A percentile compares a stretch with the other conserved stretches of the same genome.
Evolutionary conservation across 148 eudicot genomes (phyloP).

Genomic region (Beta vulgaris): DNA sequence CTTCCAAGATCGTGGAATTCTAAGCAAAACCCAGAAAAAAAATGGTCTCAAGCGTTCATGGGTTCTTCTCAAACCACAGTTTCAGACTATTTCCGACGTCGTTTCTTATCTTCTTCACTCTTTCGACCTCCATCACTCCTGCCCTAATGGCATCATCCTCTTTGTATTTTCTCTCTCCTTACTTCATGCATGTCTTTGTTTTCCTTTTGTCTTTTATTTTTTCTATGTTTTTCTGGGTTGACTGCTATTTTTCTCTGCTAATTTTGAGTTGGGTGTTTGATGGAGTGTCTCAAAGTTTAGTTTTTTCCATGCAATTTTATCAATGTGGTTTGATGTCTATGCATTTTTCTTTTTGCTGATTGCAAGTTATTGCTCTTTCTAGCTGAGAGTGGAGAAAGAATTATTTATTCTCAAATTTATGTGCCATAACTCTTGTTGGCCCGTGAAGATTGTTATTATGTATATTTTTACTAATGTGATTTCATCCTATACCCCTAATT

Average conservation of each 20-base stretch:
- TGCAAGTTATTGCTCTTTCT: not conserved
- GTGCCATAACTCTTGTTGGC: not conserved
- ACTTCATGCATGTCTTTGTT: constrained; percentile 25
- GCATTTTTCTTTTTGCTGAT: not conserved
- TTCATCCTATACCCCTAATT: not conserved
- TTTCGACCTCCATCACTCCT: constrained; percentile 58
- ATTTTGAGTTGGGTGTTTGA: constrained; percentile 2
- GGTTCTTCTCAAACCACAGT: constrained; percentile 59
- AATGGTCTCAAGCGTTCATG: constrained; percentile 56
- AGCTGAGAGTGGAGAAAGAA: not conserved
- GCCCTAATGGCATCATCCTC: constrained; percentile 79
- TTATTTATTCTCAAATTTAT: not conserved
- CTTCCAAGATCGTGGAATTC: constrained; percentile 48
- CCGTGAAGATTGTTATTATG: not conserved
- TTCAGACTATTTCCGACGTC: constrained; percentile 49
- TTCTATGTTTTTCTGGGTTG: constrained; percentile 6
- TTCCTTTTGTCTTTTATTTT: not conserved
- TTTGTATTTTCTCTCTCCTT: constrained; percentile 38
- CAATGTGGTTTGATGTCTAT: not conserved
- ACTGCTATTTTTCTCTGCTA: not conserved
- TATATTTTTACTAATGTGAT: not conserved
- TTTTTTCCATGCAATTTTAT: not conserved
- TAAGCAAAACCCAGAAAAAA: constrained; percentile 55
- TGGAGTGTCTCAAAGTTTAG: not conserved
- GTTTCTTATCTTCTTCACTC: constrained; percentile 42